Base-by-base conservation (phyloP, 345 rosid species). In the Aquilaria sinensis region DNA sequence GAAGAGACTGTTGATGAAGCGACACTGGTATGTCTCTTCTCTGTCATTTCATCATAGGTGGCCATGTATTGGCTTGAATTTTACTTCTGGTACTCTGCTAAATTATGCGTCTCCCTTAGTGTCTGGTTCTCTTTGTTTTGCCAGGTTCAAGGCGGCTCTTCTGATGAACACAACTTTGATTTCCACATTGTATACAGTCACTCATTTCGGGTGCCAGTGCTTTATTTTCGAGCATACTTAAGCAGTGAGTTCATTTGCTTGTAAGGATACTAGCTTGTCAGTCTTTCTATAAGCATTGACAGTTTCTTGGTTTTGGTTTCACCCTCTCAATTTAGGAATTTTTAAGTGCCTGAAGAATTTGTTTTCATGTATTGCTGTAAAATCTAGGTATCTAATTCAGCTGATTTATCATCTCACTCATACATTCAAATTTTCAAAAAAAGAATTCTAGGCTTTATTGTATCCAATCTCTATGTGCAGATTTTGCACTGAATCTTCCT, bases 101-200 rank as follows among this genome's bases (percentile, higher is more conserved):
- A 31, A 46, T 0, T 47, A 23, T 32, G 2, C 15, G 4, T 52
- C 46, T 31, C 43, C 3, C 0, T 48, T 33, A n/a, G 37, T 16
- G 23, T 10, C 10, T 51, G 41, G 50, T 56, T 61, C 49, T 57
- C 46, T 53, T 75, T 60, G 31, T 51, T 31, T 66, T 11, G 51
- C 31, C 59, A 93, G 97, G 83, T 82, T 13, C 75, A 64, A 51
- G 72, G 65, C 71, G n/a, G 51, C 57, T 63, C 67, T 15, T 68
- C 53, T 64, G 80, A 77, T 68, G 80, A 63, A 53, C 94, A 76
- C 67, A 79, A 74, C 84, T 90, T 75, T 23, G 97, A 93, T 72
- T 85, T 83, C 65, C 95, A 90, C 70, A 66, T 90, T 10, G 76
- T 90, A 52, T 86, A 88, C 76, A 86, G 94, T 77, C 70, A 77